Conservation (phyloP, 2,329 filamentous ascomycete genomes). For the Aphanocladium album region DNA sequence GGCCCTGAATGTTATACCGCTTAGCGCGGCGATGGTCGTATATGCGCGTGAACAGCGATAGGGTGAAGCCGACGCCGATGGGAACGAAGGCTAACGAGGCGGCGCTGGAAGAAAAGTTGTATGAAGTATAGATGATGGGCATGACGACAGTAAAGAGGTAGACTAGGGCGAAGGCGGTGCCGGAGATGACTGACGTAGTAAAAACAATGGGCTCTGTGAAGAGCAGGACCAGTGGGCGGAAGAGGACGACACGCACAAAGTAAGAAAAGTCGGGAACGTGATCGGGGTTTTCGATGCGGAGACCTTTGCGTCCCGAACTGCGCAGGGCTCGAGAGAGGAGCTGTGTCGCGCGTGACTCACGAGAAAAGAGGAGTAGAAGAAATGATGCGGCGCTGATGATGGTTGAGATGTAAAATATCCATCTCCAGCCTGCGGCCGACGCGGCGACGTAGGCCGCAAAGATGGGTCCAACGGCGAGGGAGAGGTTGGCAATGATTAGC, state of each 20-base stretch:
- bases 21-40: not conserved
- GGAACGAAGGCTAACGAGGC: not conserved
- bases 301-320: not conserved
- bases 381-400: not conserved
- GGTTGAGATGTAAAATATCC: not conserved
- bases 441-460: conserved; percentile 1
- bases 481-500: conserved; percentile 1
- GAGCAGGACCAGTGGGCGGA: conserved; percentile 1
- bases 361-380: not conserved
- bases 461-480: not conserved
- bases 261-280: conserved; percentile 1
- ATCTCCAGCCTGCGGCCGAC: conserved; percentile 1
- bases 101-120: conserved; percentile 1
- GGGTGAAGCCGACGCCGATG: not conserved
- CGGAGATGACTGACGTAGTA: not conserved
- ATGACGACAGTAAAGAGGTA: conserved; percentile 2
- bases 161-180: not conserved
- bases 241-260: not conserved
- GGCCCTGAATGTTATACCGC: not conserved
- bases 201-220: conserved; percentile 2
- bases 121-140: not conserved
- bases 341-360: not conserved
- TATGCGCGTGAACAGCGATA: conserved; percentile 1
- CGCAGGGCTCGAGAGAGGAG: not conserved
- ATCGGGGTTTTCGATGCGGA: conserved; percentile 2